phyloP scores from a whole-genome alignment of 1,284 basidiomycete species.

The Porodaedalea pini region DNA sequence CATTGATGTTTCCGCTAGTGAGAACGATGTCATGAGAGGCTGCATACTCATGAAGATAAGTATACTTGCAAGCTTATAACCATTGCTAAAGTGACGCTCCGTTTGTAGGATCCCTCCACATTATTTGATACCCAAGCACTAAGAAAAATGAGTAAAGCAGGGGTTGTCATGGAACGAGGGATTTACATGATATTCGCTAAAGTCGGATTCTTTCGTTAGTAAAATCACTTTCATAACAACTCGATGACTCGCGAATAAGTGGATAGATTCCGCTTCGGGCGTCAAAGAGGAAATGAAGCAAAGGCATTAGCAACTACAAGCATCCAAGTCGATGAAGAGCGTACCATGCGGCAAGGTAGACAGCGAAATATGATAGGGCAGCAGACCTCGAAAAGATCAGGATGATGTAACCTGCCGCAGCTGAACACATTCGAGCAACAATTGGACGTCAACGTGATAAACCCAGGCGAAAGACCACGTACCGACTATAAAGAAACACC shows the following conservation, averaged over 20 bases:
- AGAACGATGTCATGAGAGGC: neutral
- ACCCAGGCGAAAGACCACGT: conserved; percentile 20
- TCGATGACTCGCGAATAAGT: conserved; percentile 48
- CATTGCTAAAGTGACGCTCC: conserved; percentile 69
- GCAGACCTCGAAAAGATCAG: conserved; percentile 58
- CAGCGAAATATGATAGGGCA: conserved; percentile 64
- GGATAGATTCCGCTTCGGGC: conserved; percentile 69
- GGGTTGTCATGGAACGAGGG: neutral
- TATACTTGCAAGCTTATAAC: conserved; percentile 55
- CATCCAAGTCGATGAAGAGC: conserved; percentile 22
- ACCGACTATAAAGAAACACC: conserved; percentile 39
- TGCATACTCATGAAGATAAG: neutral
- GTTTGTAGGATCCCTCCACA: conserved; percentile 73
- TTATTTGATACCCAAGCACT: conserved; percentile 73
- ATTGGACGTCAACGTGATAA: no score
- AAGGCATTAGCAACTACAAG: neutral
- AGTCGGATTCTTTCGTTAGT: neutral
- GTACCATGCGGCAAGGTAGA: conserved; percentile 65
- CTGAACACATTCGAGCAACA: conserved; percentile 18
- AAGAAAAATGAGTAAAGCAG: neutral
- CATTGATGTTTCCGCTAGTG: conserved; percentile 61
- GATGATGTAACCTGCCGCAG: conserved; percentile 62
- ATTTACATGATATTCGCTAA: conserved; percentile 62
- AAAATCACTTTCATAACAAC: neutral
- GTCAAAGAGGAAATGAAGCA: neutral